Conservation (phyloP, 441 rosid species). For the Croton laevigatus region DNA sequence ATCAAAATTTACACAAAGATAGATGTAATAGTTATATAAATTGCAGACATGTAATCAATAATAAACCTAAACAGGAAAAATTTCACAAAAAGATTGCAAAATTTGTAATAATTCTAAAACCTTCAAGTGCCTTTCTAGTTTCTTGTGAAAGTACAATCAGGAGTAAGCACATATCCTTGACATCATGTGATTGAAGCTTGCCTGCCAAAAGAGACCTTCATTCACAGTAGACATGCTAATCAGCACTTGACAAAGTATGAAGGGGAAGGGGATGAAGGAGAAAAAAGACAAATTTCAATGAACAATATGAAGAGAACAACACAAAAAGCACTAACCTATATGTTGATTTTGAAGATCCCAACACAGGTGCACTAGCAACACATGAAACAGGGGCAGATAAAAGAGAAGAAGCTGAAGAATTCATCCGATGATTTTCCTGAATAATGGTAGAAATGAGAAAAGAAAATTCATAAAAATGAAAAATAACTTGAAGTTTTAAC, state of each 20-base stretch:
- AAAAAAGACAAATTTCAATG: not conserved
- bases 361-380: slow-evolving; percentile 30
- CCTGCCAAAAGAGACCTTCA: slow-evolving; percentile 68
- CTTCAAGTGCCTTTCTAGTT: slow-evolving; percentile 37
- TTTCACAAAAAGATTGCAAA: not conserved
- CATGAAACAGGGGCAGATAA: slow-evolving; percentile 31
- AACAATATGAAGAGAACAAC: slow-evolving; percentile 2
- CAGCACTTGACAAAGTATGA: slow-evolving; percentile 2
- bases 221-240: slow-evolving; percentile 20
- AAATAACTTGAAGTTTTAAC: not conserved
- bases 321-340: slow-evolving; percentile 44
- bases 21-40: not conserved
- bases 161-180: slow-evolving; percentile 54
- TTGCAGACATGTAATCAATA: not conserved
- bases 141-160: slow-evolving; percentile 13
- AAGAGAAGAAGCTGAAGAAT: slow-evolving; percentile 28
- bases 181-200: slow-evolving; percentile 48
- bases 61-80: not conserved
- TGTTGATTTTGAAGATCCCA: slow-evolving; percentile 42
- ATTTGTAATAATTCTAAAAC: slow-evolving; percentile 27
- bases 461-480: not conserved
- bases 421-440: slow-evolving; percentile 37
- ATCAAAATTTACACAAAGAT: not conserved
- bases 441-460: not conserved
- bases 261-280: not conserved